Percentiles rank a stretch among this genome's conserved stretches.
These are phyloP conservation scores for Phaeotremella fagi DNA, from an alignment of 768 basidiomycete species.

Conservation along the genomic window DNA sequence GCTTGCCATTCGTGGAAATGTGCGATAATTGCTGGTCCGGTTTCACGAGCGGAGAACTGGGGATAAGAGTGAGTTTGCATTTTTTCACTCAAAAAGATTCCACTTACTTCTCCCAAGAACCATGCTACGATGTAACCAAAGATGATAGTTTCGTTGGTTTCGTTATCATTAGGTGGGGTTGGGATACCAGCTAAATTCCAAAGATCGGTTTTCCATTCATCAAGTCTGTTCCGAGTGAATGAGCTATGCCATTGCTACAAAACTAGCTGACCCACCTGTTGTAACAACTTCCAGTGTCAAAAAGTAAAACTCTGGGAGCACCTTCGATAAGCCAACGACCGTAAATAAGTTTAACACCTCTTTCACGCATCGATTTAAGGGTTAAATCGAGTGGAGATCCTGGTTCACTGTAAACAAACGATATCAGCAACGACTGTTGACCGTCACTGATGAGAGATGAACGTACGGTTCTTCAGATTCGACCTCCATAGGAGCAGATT, in stretches of 20 bases:
- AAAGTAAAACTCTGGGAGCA: slow-evolving; percentile 86
- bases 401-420: slow-evolving; percentile 55
- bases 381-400: slow-evolving; percentile 61
- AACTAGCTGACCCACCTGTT: slow-evolving; percentile 51
- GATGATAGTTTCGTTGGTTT: slow-evolving; percentile 96
- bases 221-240: slow-evolving; percentile 52
- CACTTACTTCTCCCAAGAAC: slow-evolving; percentile 93
- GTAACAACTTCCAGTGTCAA: slow-evolving; percentile 86
- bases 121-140: slow-evolving; percentile 98
- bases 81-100: background rate
- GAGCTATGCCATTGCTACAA: background rate
- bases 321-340: slow-evolving; percentile 99
- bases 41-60: slow-evolving; percentile 57
- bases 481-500: slow-evolving; percentile 98
- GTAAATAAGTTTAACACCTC: slow-evolving; percentile 90
- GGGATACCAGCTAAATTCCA: slow-evolving; percentile 99
- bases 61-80: slow-evolving; percentile 13
- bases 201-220: slow-evolving; percentile 98
- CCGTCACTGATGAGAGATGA: background rate
- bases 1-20: slow-evolving; percentile 99
- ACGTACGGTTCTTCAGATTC: slow-evolving; percentile 76
- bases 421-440: background rate
- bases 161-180: slow-evolving; percentile 89
- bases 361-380: slow-evolving; percentile 73
- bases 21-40: slow-evolving; percentile 79